Conservation (phyloP, 2,329 filamentous ascomycete genomes). For the Trichophyton rubrum region DNA sequence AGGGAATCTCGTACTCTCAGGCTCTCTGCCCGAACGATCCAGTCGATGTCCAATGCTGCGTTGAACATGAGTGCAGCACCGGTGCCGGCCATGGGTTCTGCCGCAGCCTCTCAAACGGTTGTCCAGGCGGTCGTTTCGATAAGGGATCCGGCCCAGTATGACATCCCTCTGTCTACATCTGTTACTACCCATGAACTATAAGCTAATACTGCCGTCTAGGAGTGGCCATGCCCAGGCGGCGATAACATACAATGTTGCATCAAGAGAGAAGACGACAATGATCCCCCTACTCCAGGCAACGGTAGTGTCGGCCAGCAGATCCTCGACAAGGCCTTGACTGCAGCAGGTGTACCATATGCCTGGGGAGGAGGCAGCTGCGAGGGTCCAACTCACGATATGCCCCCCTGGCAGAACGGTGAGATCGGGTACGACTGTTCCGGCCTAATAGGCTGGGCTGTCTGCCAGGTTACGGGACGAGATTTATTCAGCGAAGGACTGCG, state of each 20-base stretch:
- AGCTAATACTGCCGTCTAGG: background rate
- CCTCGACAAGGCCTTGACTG: conserved; percentile 38
- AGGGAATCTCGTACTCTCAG: background rate
- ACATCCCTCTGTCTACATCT: background rate
- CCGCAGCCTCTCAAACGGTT: background rate
- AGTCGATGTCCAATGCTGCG: background rate
- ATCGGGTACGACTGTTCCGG: conserved; percentile 21
- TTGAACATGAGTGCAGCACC: background rate
- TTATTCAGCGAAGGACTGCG: conserved; percentile 18
- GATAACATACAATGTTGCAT: conserved; percentile 1
- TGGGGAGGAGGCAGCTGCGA: conserved; percentile 21
- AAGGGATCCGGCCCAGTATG: background rate
- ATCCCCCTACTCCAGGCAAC: background rate
- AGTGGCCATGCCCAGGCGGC: background rate
- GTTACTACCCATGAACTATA: background rate
- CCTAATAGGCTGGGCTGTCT: conserved; percentile 19
- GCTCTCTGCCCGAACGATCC: background rate
- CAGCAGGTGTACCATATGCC: conserved; percentile 30
- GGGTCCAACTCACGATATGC: conserved; percentile 17
- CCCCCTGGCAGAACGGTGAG: conserved; percentile 18
- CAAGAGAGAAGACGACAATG: background rate
- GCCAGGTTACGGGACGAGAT: conserved; percentile 20
- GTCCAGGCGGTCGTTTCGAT: background rate
- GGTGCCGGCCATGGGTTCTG: background rate
- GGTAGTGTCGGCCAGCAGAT: conserved; percentile 15